Conservation (phyloP, 768 basidiomycete genomes). For the Auriscalpium orientale region DNA sequence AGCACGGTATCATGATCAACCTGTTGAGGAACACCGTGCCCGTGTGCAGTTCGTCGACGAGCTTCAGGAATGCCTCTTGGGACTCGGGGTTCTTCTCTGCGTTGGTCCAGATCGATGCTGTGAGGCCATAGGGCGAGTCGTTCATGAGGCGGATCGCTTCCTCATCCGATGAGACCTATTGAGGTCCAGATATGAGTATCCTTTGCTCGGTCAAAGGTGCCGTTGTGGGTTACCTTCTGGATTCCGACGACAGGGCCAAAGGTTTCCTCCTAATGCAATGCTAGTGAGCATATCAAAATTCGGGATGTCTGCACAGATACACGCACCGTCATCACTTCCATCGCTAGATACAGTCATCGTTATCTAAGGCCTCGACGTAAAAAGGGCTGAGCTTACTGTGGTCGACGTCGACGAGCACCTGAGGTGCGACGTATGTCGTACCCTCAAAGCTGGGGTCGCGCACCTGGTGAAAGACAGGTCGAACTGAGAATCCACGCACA, state of each 20-base stretch:
- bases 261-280: conserved; percentile 58
- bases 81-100: conserved; percentile 51
- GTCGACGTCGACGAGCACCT: conserved; percentile 83
- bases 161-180: conserved; percentile 71
- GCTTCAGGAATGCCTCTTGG: conserved; percentile 54
- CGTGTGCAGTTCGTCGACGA: conserved; percentile 69
- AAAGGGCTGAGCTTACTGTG: conserved; percentile 52
- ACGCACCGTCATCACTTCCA: conserved; percentile 86
- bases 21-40: conserved; percentile 95
- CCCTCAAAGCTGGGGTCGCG: conserved; percentile 27
- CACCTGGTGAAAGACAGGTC: not conserved
- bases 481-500: not conserved
- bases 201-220: not conserved
- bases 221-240: conserved; percentile 56
- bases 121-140: conserved; percentile 91
- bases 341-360: conserved; percentile 38
- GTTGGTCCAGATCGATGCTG: conserved; percentile 92
- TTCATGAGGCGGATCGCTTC: conserved; percentile 93
- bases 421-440: conserved; percentile 83
- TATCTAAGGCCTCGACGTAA: conserved; percentile 1
- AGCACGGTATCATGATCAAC: conserved; percentile 23
- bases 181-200: not conserved
- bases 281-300: not conserved
- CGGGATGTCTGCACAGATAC: not conserved
- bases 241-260: conserved; percentile 94